A percentile compares a stretch with the other conserved stretches of the same genome.
These are phyloP conservation scores for Phalaenopsis hybrid DNA, from an alignment of 116 monocot species.

Conservation along the genomic window DNA sequence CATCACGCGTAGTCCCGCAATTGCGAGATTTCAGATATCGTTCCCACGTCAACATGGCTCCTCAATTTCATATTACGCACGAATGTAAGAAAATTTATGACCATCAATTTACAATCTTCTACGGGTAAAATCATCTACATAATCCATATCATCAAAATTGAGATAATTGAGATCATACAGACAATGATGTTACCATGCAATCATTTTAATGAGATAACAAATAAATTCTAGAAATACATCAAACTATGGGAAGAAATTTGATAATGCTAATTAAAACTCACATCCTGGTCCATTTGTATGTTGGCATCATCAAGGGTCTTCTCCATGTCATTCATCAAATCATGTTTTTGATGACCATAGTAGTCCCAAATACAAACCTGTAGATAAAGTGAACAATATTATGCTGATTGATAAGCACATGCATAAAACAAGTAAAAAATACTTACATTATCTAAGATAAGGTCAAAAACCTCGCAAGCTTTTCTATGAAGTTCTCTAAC, in stretches of 20 bases:
- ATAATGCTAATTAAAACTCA: constrained; percentile 14
- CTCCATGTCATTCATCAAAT: constrained; percentile 94
- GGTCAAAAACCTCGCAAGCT: constrained; percentile 90
- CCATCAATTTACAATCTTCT: background rate
- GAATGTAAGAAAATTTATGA: background rate
- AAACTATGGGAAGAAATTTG: background rate
- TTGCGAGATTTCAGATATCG: too few species aligned
- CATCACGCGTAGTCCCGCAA: too few species aligned
- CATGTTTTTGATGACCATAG: constrained; percentile 82
- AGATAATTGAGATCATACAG: too few species aligned
- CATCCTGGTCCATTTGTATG: constrained; percentile 99
- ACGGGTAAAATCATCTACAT: background rate
- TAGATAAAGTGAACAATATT: background rate
- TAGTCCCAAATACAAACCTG: constrained; percentile 98
- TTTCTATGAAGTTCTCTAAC: constrained; percentile 83
- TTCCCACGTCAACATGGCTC: too few species aligned
- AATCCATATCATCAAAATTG: too few species aligned
- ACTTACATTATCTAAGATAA: constrained; percentile 69
- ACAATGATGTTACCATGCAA: too few species aligned
- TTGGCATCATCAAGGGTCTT: constrained; percentile 94
- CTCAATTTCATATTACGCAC: background rate
- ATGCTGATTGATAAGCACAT: background rate
- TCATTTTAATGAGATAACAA: background rate
- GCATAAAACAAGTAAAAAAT: constrained; percentile 9
- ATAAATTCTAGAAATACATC: background rate